Evolutionary conservation across 805 yeast genomes (phyloP), one percentile per base, ranked within the genome.

Genomic region (Spencermartinsiella europaea): DNA sequence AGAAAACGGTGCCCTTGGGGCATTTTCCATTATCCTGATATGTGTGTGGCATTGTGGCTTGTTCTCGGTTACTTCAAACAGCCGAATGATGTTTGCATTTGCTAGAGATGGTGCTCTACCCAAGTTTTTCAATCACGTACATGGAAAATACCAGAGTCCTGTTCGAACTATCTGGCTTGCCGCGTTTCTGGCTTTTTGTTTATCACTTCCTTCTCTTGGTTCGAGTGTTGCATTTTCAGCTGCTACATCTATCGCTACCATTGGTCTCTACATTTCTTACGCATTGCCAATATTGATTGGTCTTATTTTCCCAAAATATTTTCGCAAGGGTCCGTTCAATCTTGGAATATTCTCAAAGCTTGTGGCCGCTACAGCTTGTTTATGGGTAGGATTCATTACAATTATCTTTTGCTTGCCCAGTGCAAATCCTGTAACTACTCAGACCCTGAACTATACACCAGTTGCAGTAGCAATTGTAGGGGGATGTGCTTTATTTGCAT

Each of bases 61-160:
- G 34, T 47, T 49, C 17, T 52, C 52, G 42, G 31, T 56, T 14
- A 53, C 62, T 45, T 51, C 50, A 60, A 73, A 40, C 73, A 76
- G 83, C 14, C 70, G 87, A 57, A 83, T 80, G 46, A 73, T 81
- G 28, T 81, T 68, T 56, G 86, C 88, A 1, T 80, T 83, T 62
- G 81, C 87, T 34, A 76, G 91, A 66, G 91, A 83, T 61, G 79
- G 82, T 55, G 89, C 88, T 12, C 70, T 83, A 47, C 90, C 90
- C 15, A 64, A 70, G 35, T 68, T 69, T 57, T 72, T 83, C 51
- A 79, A 79, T 54, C 74, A 68, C 41, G 86, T 84, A 35, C 68
- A 83, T 56, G 71, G 74, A 43, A 71, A 61, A 49, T 65, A 75
- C 35, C 69, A 73, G 20, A 83, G 79, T 31, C 91, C 93, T 14